phyloP scores from a whole-genome alignment of 768 basidiomycete genomes.

The Trametes gibbosa region DNA sequence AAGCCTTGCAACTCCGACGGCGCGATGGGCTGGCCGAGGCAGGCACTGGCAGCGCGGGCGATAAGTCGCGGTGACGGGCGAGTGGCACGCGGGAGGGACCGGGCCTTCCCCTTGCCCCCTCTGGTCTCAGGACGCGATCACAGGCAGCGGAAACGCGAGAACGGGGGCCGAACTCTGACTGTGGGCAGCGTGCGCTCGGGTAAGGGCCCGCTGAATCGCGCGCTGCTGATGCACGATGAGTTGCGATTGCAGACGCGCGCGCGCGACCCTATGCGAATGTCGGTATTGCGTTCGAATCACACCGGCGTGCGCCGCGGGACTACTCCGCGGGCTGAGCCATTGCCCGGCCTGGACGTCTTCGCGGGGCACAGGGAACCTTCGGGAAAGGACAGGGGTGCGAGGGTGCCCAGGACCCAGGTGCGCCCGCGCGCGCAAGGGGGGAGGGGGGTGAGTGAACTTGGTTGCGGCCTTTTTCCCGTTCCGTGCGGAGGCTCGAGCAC shows the following conservation, averaged over 20 bases:
- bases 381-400: not conserved
- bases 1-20: not conserved
- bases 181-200: not conserved
- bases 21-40: not conserved
- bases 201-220: not conserved
- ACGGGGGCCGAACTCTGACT: slow-evolving; percentile 11
- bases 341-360: not conserved
- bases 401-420: not conserved
- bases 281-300: slow-evolving; percentile 1
- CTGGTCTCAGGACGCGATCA: not conserved
- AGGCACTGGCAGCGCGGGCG: not conserved
- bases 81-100: not conserved
- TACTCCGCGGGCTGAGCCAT: not conserved
- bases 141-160: not conserved
- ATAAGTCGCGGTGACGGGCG: not conserved
- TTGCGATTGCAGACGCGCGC: not conserved
- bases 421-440: not conserved
- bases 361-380: not conserved
- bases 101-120: too few species aligned
- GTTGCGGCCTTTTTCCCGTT: slow-evolving; percentile 8
- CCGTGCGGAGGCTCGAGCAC: not conserved
- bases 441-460: not conserved
- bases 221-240: not conserved
- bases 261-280: not conserved
- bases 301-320: not conserved